Percentiles rank a stretch among this genome's conserved stretches.
These are phyloP conservation scores for Pseudopyricularia javanii DNA, from an alignment of 2,329 filamentous ascomycete genomes.

Conservation along the genomic window DNA sequence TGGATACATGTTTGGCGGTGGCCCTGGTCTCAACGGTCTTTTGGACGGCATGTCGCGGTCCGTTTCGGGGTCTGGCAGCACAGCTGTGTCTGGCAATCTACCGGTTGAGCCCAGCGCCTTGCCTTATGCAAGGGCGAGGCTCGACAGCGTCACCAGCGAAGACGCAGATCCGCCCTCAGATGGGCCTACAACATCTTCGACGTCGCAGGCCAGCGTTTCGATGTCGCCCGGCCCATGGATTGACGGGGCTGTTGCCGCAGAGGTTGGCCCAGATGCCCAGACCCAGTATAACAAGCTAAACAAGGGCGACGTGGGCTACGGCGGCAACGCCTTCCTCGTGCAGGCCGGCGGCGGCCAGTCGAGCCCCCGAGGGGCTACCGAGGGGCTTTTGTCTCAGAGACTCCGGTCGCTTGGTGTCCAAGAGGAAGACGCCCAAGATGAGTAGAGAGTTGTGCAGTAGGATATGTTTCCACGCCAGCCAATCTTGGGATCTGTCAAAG, in stretches of 20 bases:
- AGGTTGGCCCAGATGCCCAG: slow-evolving; percentile 9
- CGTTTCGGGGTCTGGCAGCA: neutral
- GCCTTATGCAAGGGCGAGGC: slow-evolving; percentile 18
- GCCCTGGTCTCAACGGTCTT: neutral
- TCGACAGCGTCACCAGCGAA: slow-evolving; percentile 18
- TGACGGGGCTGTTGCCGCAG: neutral
- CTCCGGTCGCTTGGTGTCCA: slow-evolving; percentile 49
- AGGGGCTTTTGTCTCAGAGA: slow-evolving; percentile 59
- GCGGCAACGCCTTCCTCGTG: slow-evolving; percentile 33
- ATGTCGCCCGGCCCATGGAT: neutral
- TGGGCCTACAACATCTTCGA: slow-evolving; percentile 12
- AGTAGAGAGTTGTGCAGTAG: neutral
- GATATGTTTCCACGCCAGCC: too few species aligned
- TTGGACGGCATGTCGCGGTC: neutral
- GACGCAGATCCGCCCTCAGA: slow-evolving; percentile 15
- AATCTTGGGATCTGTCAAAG: too few species aligned
- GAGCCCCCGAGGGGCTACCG: slow-evolving; percentile 26
- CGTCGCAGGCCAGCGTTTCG: slow-evolving; percentile 1
- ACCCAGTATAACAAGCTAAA: slow-evolving; percentile 53
- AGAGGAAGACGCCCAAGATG: slow-evolving; percentile 2
- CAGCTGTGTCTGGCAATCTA: slow-evolving; percentile 11
- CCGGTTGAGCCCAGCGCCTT: slow-evolving; percentile 41
- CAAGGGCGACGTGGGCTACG: slow-evolving; percentile 52
- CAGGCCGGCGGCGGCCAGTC: slow-evolving; percentile 18
- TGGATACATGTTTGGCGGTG: slow-evolving; percentile 22